Conservation (phyloP, 352 stramenopile genomes). For the Phytophthora europaea region DNA sequence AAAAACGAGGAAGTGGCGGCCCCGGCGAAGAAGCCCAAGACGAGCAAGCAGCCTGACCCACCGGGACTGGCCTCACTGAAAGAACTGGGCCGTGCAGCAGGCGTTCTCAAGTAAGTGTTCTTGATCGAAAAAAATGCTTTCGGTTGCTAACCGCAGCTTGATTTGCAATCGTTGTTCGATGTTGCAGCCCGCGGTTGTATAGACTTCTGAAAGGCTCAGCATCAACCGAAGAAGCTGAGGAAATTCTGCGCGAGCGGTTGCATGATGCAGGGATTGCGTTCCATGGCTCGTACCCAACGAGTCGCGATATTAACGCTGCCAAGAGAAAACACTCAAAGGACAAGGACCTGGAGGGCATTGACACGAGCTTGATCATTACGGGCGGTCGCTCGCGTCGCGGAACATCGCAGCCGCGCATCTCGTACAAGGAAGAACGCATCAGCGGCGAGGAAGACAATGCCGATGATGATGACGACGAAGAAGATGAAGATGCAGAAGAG, state of each 20-base stretch:
- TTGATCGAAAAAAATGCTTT: background rate
- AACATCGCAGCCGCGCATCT: constrained; percentile 27
- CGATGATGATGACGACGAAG: constrained; percentile 15
- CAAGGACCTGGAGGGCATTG: constrained; percentile 85
- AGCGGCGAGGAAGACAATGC: constrained; percentile 53
- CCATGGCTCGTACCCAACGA: constrained; percentile 66
- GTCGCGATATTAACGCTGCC: constrained; percentile 68
- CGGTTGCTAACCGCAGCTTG: constrained; percentile 3
- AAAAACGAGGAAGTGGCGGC: constrained; percentile 24
- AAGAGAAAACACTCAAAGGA: constrained; percentile 78
- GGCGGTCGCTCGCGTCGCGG: constrained; percentile 43
- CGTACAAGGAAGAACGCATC: constrained; percentile 45
- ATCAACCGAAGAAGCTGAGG: constrained; percentile 60
- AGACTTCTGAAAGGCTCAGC: constrained; percentile 54
- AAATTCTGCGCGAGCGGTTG: constrained; percentile 67
- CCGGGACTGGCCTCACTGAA: constrained; percentile 71
- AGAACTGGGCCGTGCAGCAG: constrained; percentile 71
- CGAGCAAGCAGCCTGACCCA: constrained; percentile 41
- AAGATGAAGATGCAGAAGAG: constrained; percentile 31
- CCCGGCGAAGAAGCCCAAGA: constrained; percentile 41
- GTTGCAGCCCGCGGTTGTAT: constrained; percentile 74
- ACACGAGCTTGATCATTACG: constrained; percentile 82
- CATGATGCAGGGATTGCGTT: constrained; percentile 60
- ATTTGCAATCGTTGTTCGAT: constrained; percentile 1
- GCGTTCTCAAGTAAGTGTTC: constrained; percentile 68